phyloP scores from a whole-genome alignment of 306 rosid genomes.

The Vigna radiata region DNA sequence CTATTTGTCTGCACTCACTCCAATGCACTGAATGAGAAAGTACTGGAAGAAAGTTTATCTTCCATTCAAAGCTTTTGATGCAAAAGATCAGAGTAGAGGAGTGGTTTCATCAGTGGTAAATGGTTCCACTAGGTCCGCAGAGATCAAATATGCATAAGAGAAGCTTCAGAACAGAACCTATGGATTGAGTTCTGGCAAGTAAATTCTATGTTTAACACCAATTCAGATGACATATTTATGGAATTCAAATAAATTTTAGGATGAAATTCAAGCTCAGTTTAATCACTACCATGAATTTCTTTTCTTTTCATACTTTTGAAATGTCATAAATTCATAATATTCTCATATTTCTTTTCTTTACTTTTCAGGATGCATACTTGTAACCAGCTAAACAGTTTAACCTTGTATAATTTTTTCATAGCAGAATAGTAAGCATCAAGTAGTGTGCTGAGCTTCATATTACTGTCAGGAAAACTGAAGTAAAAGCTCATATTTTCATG shows the following conservation, averaged over 20 bases:
- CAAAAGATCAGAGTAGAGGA: neutral
- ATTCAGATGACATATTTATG: neutral
- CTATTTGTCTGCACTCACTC: neutral
- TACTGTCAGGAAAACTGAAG: too few species aligned
- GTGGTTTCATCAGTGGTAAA: neutral
- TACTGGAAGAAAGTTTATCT: neutral
- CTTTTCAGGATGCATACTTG: neutral
- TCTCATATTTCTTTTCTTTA: neutral
- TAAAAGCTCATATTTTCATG: too few species aligned
- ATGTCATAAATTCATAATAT: too few species aligned
- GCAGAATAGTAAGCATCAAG: too few species aligned
- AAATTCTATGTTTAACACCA: neutral
- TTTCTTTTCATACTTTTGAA: too few species aligned
- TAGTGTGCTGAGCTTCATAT: too few species aligned
- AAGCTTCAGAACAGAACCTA: neutral
- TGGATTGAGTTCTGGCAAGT: neutral
- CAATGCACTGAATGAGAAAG: neutral
- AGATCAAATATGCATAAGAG: neutral
- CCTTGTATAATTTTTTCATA: too few species aligned
- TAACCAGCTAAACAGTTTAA: neutral
- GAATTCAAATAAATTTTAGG: neutral
- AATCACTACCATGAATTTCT: too few species aligned
- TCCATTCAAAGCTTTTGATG: neutral
- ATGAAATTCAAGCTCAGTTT: neutral
- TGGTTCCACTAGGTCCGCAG: neutral